Evolutionary conservation across 331 rosid species (phyloP).

Genomic region (Phaseolus coccineus): DNA sequence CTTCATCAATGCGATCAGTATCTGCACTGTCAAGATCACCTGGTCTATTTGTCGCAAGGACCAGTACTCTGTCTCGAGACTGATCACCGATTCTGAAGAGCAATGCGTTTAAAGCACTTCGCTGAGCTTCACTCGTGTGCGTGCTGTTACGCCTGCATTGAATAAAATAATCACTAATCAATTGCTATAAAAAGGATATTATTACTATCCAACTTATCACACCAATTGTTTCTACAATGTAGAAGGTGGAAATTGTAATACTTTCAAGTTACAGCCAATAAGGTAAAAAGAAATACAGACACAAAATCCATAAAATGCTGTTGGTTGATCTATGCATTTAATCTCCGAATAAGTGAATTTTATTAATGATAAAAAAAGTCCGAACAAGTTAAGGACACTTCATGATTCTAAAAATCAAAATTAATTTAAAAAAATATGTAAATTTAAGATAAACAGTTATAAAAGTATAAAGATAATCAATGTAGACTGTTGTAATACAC

Average conservation of each 20-base stretch:
- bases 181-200: conserved; percentile 5
- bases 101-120: conserved; percentile 97
- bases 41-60: conserved; percentile 98
- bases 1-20: conserved; percentile 95
- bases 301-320: not conserved
- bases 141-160: conserved; percentile 87
- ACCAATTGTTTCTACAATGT: not conserved
- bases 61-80: conserved; percentile 95
- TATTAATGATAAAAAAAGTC: too few relatives aligned
- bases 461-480: not conserved
- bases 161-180: conserved; percentile 36
- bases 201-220: conserved; percentile 13
- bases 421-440: not conserved
- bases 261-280: conserved; percentile 5
- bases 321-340: conserved; percentile 10
- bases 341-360: too few relatives aligned
- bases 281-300: not conserved
- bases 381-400: not conserved
- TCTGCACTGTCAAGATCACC: conserved; percentile 91
- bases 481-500: not conserved
- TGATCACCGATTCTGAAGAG: conserved; percentile 98
- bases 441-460: conserved; percentile 8
- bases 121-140: conserved; percentile 95
- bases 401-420: conserved; percentile 1
- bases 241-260: not conserved